Evolutionary conservation across 768 basidiomycete species (phyloP), one percentile per base, ranked within the genome.

Genomic region (Mycena crocata): DNA sequence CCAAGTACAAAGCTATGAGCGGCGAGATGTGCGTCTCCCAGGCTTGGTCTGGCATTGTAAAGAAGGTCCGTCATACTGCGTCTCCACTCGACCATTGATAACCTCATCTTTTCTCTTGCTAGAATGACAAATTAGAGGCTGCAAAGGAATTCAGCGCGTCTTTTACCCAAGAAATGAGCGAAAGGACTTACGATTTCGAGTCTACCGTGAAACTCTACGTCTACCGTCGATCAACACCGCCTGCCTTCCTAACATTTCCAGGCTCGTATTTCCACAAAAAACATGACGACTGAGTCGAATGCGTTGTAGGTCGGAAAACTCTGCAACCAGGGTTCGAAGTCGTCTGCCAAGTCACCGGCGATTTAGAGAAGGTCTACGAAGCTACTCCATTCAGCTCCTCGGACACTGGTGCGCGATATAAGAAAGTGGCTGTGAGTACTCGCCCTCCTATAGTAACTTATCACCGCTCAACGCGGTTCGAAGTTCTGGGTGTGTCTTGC

Each of bases 21-120:
- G 73, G 71, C 1, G 32, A 48, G 31, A 39, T 26, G 59, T 46
- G 58, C 5, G 58, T 77, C 7, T 10, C 37, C 1, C 30, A 37
- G 35, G 68, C 19, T 4, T 78, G 76, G 76, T 49, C 65, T 1
- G 23, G 55, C 8, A 77, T 78, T 15, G 73, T 77, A 3, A 31
- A 61, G 21, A 77, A 74, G 71, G 77, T 73, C 24, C 4, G 48
- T 31, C n/a, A 23, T 15, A 26, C n/a, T 28, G 1, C n/a, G 3
- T 50, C 1, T 4, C 23, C n/a, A n/a, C n/a, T n/a, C n/a, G n/a
- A n/a, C n/a, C n/a, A 35, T 55, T 13, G 3, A 30, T 15, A 12
- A 21, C 9, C 49, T 2, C 28, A 19, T 3, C 0, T 34, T 35
- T 19, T 45, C n/a, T 31, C 17, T n/a, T 37, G 12, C 14, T n/a